Conservation (phyloP, 495 filamentous ascomycete genomes). For the Xylaria grammica region DNA sequence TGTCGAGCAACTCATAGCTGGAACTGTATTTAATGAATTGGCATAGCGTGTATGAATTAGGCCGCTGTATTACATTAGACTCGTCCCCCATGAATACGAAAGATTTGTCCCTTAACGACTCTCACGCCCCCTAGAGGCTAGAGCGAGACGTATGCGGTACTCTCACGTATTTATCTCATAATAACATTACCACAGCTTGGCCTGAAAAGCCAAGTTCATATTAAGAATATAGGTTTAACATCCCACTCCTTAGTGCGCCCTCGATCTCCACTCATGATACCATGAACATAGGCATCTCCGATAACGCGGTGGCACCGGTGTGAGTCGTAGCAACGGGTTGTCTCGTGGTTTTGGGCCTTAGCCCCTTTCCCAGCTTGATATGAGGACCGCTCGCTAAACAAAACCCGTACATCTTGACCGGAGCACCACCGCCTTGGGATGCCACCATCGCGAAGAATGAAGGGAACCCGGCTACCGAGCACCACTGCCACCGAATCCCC, state of each 20-base stretch:
- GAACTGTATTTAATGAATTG: no score
- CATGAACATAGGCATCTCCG: slow-evolving; percentile 30
- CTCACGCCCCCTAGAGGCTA: no score
- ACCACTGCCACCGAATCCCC: slow-evolving; percentile 28
- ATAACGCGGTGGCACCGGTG: slow-evolving; percentile 19
- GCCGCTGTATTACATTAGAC: no score
- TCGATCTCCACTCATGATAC: slow-evolving; percentile 29
- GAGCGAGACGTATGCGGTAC: no score
- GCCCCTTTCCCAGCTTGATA: slow-evolving; percentile 11
- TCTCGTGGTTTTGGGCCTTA: background rate
- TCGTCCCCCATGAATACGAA: no score
- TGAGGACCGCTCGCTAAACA: slow-evolving; percentile 16
- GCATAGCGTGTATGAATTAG: no score
- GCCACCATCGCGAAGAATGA: slow-evolving; percentile 23
- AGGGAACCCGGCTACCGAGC: slow-evolving; percentile 29
- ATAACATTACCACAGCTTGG: background rate
- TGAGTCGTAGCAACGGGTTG: background rate
- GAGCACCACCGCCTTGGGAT: background rate
- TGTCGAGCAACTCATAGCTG: no score
- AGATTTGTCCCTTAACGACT: no score
- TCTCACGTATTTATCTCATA: no score
- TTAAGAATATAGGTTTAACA: background rate
- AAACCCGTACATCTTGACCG: background rate
- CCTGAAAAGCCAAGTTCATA: background rate
- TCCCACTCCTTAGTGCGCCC: slow-evolving; percentile 5